Percentiles rank a stretch among this genome's conserved stretches.
phyloP scores from a whole-genome alignment of 805 yeast genomes.

The Tetrapisispora iriomotensis region DNA sequence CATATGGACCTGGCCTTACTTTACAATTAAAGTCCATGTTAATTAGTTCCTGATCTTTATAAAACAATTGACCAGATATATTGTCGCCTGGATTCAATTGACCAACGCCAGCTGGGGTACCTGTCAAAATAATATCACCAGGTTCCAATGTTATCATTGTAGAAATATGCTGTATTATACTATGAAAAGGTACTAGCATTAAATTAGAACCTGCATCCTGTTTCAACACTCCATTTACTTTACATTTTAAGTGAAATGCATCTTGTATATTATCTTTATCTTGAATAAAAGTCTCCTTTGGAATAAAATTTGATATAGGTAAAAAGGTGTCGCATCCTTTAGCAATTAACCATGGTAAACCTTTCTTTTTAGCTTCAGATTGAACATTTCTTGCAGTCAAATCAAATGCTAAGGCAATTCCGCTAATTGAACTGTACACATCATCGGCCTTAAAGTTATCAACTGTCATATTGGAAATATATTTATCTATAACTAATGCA shows the following conservation, averaged over 20 bases:
- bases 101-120: conserved; percentile 98
- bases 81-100: conserved; percentile 67
- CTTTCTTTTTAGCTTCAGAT: conserved; percentile 86
- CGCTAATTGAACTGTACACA: conserved; percentile 70
- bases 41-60: conserved; percentile 46
- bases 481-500: conserved; percentile 63
- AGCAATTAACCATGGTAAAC: conserved; percentile 93
- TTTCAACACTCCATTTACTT: conserved; percentile 55
- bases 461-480: conserved; percentile 51
- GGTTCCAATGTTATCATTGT: conserved; percentile 83
- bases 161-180: conserved; percentile 70
- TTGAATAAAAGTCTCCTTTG: conserved; percentile 54
- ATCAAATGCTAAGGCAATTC: conserved; percentile 85
- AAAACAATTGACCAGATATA: conserved; percentile 52
- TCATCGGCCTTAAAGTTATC: conserved; percentile 47
- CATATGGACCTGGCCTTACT: conserved; percentile 51
- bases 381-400: conserved; percentile 95
- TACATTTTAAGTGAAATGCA: conserved; percentile 22
- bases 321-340: conserved; percentile 95
- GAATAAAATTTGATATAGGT: conserved; percentile 71
- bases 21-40: conserved; percentile 34
- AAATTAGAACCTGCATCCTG: conserved; percentile 70
- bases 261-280: conserved; percentile 40
- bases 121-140: conserved; percentile 88
- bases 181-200: conserved; percentile 84